Base-by-base conservation (phyloP, 2,329 filamentous ascomycete genomes). In the Alternaria sp. region DNA sequence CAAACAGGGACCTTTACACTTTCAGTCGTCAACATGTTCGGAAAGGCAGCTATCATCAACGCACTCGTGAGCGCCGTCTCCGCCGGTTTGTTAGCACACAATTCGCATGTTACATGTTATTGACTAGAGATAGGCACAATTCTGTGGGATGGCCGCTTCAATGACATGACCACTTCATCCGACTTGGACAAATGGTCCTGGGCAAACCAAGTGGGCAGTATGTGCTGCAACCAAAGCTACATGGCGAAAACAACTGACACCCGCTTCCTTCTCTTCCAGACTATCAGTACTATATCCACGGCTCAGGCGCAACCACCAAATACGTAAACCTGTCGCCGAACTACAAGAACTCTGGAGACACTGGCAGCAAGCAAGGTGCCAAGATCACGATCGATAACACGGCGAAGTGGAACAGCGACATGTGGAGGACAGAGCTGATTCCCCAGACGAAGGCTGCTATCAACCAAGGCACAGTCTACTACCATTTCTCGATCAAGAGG, bases 391-490 rank as follows among this genome's bases (percentile, higher is more conserved):
- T 93, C 66, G 84, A 84, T 71, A 76, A 79, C 71, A 89, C 86
- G 1, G 85, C 90, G 1, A 91, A 87, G 77, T 93, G 90, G 90
- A 89, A 92, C 78, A 88, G 87, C 21, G 89, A 91, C 75, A 92
- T 92, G 90, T 88, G 89, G 76, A 86, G 90, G 55, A 92, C 89
- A 0, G 91, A 93, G 80, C 82, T 93, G 64, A 93, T 93, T 68
- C 90, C 90, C 9, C 88, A 91, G 80, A 91, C 89, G 0, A 86
- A 79, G 2, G 87, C 87, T 0, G 83, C 88, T 62, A 90, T 92
- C 77, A 89, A 88, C 69, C 73, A 79, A n/a, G 90, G 90, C 46
- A 89, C 86, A 54, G 86, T 91, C 32, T 91, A 85, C 81, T 93
- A 92, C 79, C 90, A 93, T 79, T 92, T 92, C 80, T 89, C 86